Base-by-base conservation (phyloP, 1,139 yeast species). In the Keqinozyma sinolaborantium region DNA sequence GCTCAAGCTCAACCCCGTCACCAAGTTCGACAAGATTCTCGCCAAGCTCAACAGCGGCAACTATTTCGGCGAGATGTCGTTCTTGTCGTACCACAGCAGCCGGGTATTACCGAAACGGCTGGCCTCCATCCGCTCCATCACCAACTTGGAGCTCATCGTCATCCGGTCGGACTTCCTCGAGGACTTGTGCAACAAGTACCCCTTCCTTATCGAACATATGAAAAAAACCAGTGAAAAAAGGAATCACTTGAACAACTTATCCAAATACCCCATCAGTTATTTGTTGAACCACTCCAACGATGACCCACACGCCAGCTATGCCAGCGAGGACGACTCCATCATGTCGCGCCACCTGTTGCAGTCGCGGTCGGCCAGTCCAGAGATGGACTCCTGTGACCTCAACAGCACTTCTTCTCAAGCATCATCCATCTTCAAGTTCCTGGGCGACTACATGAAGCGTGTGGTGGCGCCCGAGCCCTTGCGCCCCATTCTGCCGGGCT, bases 51-150 rank as follows among this genome's bases (percentile, higher is more conserved):
- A 75, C 3, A 57, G 74, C 7, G 87, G 85, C 7, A 70, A 78
- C 26, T 82, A 79, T 52, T 81, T 83, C 57, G 94, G 94, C 16
- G 92, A 83, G 51, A 77, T 82, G 79, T 75, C 86, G 1, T 82
- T 82, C 45, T 56, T 83, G 25, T 64, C 77, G 3, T 65, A 72
- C 20, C 54, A 81, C 15, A 58, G 68, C 9, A 53, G 58, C 24
- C 45, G 54, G 9, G 50, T 51, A 11, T 43, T 45, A 10, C 47
- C 44, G 14, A 53, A 50, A 23, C 57, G 90, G 40, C 70, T 79
- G 26, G 88, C 88, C 0, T 73, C 77, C 31, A 75, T 82, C 21
- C 60, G 88, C 33, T 67, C 86, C 0, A 72, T 80, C 8, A 63
- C 80, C 2, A 66, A 71, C 15, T 75, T 78, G 14, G 84, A 79